Evolutionary conservation across 345 rosid genomes (phyloP), one percentile per base, ranked within the genome.

Genomic region (Orychophragmus violaceus): DNA sequence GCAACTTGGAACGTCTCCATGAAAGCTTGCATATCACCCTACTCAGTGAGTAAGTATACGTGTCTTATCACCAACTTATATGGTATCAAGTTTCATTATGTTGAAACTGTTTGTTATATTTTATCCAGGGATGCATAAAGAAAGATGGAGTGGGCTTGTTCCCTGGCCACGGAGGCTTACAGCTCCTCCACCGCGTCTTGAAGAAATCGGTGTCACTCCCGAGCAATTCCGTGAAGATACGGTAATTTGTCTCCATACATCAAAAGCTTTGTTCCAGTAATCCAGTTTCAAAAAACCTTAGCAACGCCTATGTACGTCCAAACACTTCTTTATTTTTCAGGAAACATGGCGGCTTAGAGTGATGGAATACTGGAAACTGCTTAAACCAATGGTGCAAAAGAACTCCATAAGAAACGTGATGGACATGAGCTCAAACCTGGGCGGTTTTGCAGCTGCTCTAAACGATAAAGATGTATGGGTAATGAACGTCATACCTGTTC

Each of bases 391-490:
- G 79, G 75, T 85, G 14, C 84, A 81, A 69, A 86, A 66, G 77
- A 90, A 79, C 63, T 80, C 85, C 57, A 77, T 94, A 64, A 81
- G 97, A 84, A 94, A 94, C 74, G 87, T 94, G 70, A 90, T 94
- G 99, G 99, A 94, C 72, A 94, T 94, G 99, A 94, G 85, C 74
- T 82, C 99, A 56, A 80, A 85, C 72, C 87, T 94, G 3, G 99
- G 99, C 4, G 94, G 99, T 30, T 94, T 94, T 62, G 97, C 85
- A 64, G 95, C 92, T 75, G 90, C 92, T 33, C 89, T 92, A 37
- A 81, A 78, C 35, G 90, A 84, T 66, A 83, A 72, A 66, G 91
- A 90, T 74, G 88, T 85, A 18, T 94, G 99, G 99, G 97, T 90
- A 57, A 94, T 94, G 97, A 94, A 94, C 58, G 96, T 94, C 79